Evolutionary conservation across 2,329 filamentous ascomycete species (phyloP).

Genomic region (Calonectria henricotiae): DNA sequence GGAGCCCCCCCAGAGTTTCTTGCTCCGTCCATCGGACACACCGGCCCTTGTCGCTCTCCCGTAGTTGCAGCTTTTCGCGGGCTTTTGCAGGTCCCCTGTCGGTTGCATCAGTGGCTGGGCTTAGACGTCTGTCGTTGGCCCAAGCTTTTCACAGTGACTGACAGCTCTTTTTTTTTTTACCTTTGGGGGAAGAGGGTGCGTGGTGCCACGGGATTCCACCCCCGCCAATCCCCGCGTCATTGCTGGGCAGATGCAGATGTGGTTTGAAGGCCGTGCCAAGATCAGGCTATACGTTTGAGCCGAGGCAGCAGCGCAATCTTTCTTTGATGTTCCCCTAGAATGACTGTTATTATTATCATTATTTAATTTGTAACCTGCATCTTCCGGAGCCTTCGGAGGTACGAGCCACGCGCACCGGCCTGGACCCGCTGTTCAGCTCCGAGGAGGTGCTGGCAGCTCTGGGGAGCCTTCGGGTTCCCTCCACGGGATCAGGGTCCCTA

Average conservation of each 20-base stretch:
- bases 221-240: background rate
- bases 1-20: background rate
- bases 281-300: background rate
- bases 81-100: background rate
- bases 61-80: background rate
- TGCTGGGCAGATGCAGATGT: conserved; percentile 7
- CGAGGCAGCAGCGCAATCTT: background rate
- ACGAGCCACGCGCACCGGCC: conserved; percentile 39
- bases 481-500: conserved; percentile 37
- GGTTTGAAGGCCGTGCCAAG: conserved; percentile 4
- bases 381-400: conserved; percentile 42
- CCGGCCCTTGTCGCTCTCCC: background rate
- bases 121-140: background rate
- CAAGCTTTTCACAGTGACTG: background rate
- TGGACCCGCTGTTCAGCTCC: conserved; percentile 43
- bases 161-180: background rate
- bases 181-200: conserved; percentile 19
- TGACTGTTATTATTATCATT: too few relatives aligned
- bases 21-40: background rate
- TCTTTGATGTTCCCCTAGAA: background rate
- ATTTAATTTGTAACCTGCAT: conserved; percentile 15
- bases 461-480: conserved; percentile 13
- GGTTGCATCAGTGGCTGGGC: background rate
- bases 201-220: conserved; percentile 30
- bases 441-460: conserved; percentile 12